Base-by-base conservation (phyloP, 2,329 filamentous ascomycete genomes). In the Gremmenia infestans region DNA sequence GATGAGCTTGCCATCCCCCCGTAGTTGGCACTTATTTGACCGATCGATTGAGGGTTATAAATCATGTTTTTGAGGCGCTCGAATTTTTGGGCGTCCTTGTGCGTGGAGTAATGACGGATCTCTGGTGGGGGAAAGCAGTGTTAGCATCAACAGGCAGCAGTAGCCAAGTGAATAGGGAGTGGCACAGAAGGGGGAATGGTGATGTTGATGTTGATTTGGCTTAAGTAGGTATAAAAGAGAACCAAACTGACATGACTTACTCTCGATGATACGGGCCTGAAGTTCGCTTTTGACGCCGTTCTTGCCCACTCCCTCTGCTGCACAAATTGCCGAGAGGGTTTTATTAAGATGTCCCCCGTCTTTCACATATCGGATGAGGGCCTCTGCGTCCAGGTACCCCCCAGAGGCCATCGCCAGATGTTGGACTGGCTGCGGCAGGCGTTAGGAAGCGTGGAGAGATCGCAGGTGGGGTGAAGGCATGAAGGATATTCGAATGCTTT, bases 241-340 rank as follows among this genome's bases (percentile, higher is more conserved):
- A 25, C 19, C 52, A 23, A 32, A 39, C 14, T 11, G 40, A 25
- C 11, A 48, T 40, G 54, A 83, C 89, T 73, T 78, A 97, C 94
- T 82, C 57, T 82, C 77, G 60, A 87, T 82, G 59, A 97, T 88
- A 66, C 93, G 86, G 56, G 76, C 75, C 73, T 96, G 91, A 57
- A 97, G 76, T 43, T 88, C 82, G 36, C 85, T 83, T 77, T 99
- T 99, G 67, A 94, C 87, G 19, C 94, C 94, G 28, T 87, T 89
- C 58, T 89, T 87, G 62, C 83, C 81, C 37, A 96, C 77, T 48
- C 85, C 81, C 74, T 96, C 89, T 58, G 81, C 77, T 60, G 83
- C 81, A 68, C 93, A 88, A 62, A 97, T 70, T 2, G 22, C 36
- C 19, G 60, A 56, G 3, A 71, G 63, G 32, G 58, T 59, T 52